Evolutionary conservation across 2,329 filamentous ascomycete genomes (phyloP).

Genomic region (Tolypocladium cylindrosporum): DNA sequence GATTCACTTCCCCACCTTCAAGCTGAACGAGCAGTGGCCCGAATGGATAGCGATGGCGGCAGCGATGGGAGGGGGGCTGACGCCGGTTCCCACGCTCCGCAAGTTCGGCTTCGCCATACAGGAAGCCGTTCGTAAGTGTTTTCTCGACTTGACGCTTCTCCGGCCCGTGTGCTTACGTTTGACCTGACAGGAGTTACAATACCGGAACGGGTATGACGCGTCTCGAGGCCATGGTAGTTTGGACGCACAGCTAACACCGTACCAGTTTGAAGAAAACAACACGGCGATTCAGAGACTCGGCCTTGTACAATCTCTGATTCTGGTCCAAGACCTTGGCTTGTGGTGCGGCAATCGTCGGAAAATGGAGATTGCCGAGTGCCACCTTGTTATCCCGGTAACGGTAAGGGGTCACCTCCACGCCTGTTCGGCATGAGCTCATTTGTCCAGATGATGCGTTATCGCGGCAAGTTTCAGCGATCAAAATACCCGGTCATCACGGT

Average conservation of each 20-base stretch:
- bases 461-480: slow-evolving; percentile 48
- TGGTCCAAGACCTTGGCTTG: slow-evolving; percentile 38
- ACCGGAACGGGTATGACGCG: slow-evolving; percentile 16
- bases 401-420: slow-evolving; percentile 18
- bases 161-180: not conserved
- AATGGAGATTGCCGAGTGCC: slow-evolving; percentile 47
- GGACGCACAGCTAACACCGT: slow-evolving; percentile 2
- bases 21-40: slow-evolving; percentile 41
- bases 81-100: slow-evolving; percentile 45
- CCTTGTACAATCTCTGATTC: slow-evolving; percentile 38
- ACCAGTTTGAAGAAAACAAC: slow-evolving; percentile 39
- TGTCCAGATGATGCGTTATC: slow-evolving; percentile 40
- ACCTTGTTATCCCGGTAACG: slow-evolving; percentile 32
- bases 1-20: slow-evolving; percentile 52
- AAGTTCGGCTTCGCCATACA: slow-evolving; percentile 50
- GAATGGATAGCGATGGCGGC: slow-evolving; percentile 52
- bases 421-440: not conserved
- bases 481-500: slow-evolving; percentile 42
- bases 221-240: not conserved
- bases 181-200: slow-evolving; percentile 16
- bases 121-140: slow-evolving; percentile 36
- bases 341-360: slow-evolving; percentile 46
- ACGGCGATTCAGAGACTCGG: slow-evolving; percentile 33
- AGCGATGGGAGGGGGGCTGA: slow-evolving; percentile 49
- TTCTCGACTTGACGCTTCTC: not conserved